Base-by-base conservation (phyloP, 805 yeast species). In the Sugiyamaella americana region DNA sequence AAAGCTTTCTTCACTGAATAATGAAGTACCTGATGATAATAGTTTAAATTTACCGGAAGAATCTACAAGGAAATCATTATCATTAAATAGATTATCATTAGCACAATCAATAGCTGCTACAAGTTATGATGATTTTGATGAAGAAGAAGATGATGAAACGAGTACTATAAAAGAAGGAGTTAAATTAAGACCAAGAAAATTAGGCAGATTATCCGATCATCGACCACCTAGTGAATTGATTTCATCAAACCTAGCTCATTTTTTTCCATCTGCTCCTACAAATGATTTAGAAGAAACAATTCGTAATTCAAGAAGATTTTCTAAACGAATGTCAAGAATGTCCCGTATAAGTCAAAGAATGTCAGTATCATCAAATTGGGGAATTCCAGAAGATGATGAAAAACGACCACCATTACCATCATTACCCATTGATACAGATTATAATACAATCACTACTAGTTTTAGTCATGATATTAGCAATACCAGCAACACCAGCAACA, bases 181-280 rank as follows among this genome's bases (percentile, higher is more conserved):
- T 5, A 17, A 13, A 5, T 8, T 30, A 5, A 19, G 13, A 11
- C 29, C 41, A 21, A 6, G 41, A 21, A 38, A 38, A 19, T 5
- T 21, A n/a, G 29, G 41, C 5, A 29, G 46, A 23, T 43, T 53
- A 11, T 52, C 56, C 6, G 94, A 94, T 20, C 96, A 87, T 63
- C 73, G 98, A 58, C 98, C 98, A 4, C 89, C 98, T 1, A 82
- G 93, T 50, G 95, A 87, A 60, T 75, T 89, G 56, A 93, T 91
- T 51, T 86, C 97, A 1, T 80, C 89, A 1, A 87, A 91, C 59
- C 69, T 91, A 53, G 82, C 88, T 1, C 95, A 89, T 52, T 91
- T 86, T 63, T 93, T 93, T 71, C 98, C 98, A 0, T 83, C 81
- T 35, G 81, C 95, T 0, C 81, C 78, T 20, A 76, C 79, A 43